These are phyloP conservation scores for Ceratobasidium theobromae DNA, from an alignment of 1,284 basidiomycete genomes.

Conservation along the genomic window DNA sequence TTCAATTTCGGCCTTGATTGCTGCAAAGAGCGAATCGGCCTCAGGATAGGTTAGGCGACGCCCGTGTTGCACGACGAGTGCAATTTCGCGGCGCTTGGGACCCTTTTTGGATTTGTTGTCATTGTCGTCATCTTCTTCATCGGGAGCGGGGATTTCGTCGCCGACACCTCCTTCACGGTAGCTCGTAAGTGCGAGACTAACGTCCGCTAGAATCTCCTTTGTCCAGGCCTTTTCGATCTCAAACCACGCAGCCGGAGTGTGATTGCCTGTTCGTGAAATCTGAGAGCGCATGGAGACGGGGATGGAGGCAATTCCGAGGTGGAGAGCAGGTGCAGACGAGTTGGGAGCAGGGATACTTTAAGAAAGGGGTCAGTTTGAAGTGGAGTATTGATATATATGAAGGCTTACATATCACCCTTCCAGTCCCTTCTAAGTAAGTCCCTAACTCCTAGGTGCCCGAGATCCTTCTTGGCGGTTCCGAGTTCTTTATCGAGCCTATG, in stretches of 20 bases:
- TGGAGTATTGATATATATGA: not conserved
- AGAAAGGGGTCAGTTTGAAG: not conserved
- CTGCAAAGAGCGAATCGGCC: constrained; percentile 10
- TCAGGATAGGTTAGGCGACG: not conserved
- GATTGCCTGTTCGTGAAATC: constrained; percentile 13
- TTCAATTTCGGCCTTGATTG: constrained; percentile 2
- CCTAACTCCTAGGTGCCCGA: constrained; percentile 14
- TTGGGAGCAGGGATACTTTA: constrained; percentile 18
- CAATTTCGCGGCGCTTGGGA: constrained; percentile 21
- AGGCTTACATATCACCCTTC: constrained; percentile 26
- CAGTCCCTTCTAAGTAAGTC: constrained; percentile 17
- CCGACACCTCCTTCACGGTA: constrained; percentile 45
- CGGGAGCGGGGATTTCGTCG: constrained; percentile 70
- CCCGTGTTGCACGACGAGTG: constrained; percentile 9
- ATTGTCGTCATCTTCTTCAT: constrained; percentile 60
- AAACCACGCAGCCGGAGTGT: constrained; percentile 23
- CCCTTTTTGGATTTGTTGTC: constrained; percentile 15
- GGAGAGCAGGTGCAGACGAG: constrained; percentile 7
- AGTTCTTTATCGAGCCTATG: constrained; percentile 21
- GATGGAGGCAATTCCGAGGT: constrained; percentile 20
- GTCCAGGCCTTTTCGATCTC: constrained; percentile 23
- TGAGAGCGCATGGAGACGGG: constrained; percentile 20
- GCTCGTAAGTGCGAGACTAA: constrained; percentile 19
- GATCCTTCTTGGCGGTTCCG: constrained; percentile 21
- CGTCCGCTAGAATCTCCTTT: constrained; percentile 19